phyloP scores from a whole-genome alignment of 129 eudicot genomes.

The Deinandra increscens region DNA sequence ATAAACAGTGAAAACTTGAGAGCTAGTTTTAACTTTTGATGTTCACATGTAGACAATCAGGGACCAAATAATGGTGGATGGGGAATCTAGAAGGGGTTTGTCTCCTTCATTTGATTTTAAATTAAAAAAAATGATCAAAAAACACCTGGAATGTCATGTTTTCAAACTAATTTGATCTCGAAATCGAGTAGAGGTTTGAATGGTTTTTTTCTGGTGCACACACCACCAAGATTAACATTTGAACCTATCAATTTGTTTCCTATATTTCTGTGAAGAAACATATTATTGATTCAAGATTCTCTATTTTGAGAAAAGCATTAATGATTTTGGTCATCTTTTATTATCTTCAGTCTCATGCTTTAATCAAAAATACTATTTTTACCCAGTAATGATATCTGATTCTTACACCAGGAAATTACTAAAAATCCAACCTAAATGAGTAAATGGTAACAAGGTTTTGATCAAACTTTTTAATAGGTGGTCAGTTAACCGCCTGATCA shows the following conservation, averaged over 20 bases:
- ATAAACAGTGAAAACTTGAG: slow-evolving; percentile 1
- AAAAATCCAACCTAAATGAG: background rate
- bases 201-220: background rate
- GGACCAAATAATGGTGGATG: slow-evolving; percentile 14
- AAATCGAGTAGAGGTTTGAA: background rate
- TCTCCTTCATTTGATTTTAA: background rate
- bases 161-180: background rate
- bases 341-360: background rate
- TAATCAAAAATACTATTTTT: background rate
- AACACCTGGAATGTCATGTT: no score
- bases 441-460: background rate
- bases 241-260: background rate
- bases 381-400: background rate
- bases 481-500: background rate
- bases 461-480: slow-evolving; percentile 18
- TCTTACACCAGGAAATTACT: background rate
- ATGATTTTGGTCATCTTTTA: slow-evolving; percentile 11
- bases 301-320: background rate
- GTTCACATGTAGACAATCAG: slow-evolving; percentile 10
- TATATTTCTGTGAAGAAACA: background rate
- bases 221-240: slow-evolving; percentile 1
- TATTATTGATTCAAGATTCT: background rate
- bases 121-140: background rate
- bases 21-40: slow-evolving; percentile 15
- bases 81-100: slow-evolving; percentile 9